Evolutionary conservation across 345 rosid genomes (phyloP).

Genomic region (Balakata baccata): DNA sequence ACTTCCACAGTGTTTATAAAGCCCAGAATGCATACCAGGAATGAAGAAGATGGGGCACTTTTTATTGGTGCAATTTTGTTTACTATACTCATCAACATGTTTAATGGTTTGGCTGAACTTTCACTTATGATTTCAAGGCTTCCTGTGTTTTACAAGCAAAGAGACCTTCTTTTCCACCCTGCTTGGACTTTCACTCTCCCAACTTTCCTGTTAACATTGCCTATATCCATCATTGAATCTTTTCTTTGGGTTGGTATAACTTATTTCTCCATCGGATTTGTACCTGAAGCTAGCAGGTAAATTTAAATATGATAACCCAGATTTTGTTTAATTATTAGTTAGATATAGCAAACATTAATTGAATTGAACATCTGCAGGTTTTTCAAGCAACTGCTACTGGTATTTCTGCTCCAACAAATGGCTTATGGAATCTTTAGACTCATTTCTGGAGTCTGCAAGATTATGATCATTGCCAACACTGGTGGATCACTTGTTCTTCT

Average conservation of each 20-base stretch:
- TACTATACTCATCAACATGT: slow-evolving; percentile 67
- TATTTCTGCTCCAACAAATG: slow-evolving; percentile 34
- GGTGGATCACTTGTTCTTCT: slow-evolving; percentile 37
- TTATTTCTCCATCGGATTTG: slow-evolving; percentile 61
- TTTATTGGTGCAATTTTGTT: slow-evolving; percentile 57
- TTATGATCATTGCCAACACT: slow-evolving; percentile 45
- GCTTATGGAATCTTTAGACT: slow-evolving; percentile 25
- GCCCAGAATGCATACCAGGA: slow-evolving; percentile 54
- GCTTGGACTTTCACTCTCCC: slow-evolving; percentile 82
- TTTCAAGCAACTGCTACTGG: slow-evolving; percentile 50
- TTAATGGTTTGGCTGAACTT: slow-evolving; percentile 85
- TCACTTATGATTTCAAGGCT: slow-evolving; percentile 63
- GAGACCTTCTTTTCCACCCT: slow-evolving; percentile 81
- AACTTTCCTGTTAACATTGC: slow-evolving; percentile 59
- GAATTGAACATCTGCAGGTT: slow-evolving; percentile 33
- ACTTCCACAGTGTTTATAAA: slow-evolving; percentile 63
- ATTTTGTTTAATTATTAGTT: not conserved
- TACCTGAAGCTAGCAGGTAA: slow-evolving; percentile 75
- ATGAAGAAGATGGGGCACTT: slow-evolving; percentile 49
- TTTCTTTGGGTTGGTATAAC: slow-evolving; percentile 59
- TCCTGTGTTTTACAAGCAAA: slow-evolving; percentile 88
- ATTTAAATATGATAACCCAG: not conserved
- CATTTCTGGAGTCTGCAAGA: slow-evolving; percentile 42
- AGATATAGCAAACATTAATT: not conserved
- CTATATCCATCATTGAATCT: slow-evolving; percentile 67